These are phyloP conservation scores for Paratinospora sagittata DNA, from an alignment of 164 flowering plant species.

Conservation along the genomic window DNA sequence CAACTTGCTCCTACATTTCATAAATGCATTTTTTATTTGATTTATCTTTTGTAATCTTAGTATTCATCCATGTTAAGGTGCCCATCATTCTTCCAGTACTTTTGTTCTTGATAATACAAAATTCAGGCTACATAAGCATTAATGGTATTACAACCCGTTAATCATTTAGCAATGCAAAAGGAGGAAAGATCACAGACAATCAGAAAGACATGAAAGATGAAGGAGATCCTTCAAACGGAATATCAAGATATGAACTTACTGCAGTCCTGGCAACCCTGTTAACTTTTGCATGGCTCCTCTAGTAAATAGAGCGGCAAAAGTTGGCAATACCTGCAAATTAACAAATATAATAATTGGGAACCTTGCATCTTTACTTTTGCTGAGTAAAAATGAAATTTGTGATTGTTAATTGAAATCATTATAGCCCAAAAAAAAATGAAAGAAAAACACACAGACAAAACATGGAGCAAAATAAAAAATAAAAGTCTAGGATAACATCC, in stretches of 20 bases:
- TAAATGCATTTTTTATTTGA: too few species aligned
- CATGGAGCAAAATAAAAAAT: too few species aligned
- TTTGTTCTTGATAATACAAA: background rate
- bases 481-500: too few species aligned
- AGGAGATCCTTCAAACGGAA: background rate
- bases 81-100: background rate
- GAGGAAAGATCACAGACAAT: background rate
- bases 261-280: constrained; percentile 44
- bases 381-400: background rate
- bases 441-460: too few species aligned
- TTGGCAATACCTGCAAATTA: constrained; percentile 75
- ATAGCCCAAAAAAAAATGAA: background rate
- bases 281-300: constrained; percentile 14
- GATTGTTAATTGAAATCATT: background rate
- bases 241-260: constrained; percentile 40
- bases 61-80: too few species aligned
- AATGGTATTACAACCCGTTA: background rate
- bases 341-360: background rate
- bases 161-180: too few species aligned
- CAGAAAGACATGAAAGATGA: background rate
- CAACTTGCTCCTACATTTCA: too few species aligned
- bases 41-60: too few species aligned
- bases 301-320: constrained; percentile 64
- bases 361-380: background rate
- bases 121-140: background rate